Percentiles rank a stretch among this genome's conserved stretches.
Conservation (phyloP, 225 moss, liverwort and hornwort species). For the Thuidium tamariscinum region DNA sequence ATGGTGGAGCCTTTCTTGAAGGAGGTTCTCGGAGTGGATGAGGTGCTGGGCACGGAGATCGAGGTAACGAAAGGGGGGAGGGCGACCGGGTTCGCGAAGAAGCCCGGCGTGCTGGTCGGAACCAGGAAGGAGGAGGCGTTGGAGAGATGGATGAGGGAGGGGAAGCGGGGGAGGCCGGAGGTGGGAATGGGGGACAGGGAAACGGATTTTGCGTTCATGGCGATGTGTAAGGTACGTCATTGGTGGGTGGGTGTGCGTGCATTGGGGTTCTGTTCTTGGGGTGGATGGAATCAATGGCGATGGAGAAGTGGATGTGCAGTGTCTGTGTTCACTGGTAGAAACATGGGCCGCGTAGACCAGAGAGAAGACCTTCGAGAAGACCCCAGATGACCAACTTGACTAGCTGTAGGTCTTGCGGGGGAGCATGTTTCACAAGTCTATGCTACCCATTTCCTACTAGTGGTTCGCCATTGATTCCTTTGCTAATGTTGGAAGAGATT, state of each 20-base stretch:
- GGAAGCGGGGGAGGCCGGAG: conserved; percentile 5
- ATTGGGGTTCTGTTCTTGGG: not conserved
- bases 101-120: conserved; percentile 63
- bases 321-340: not conserved
- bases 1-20: conserved; percentile 79
- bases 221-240: conserved; percentile 35
- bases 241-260: not conserved
- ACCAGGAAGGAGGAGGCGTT: conserved; percentile 23
- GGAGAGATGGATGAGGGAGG: not conserved
- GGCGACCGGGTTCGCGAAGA: conserved; percentile 57
- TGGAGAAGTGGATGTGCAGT: not conserved
- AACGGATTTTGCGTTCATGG: conserved; percentile 52
- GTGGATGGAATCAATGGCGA: not conserved
- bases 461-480: not conserved
- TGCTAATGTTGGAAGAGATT: not conserved
- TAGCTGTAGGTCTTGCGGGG: not conserved
- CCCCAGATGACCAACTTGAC: not conserved
- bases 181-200: conserved; percentile 46
- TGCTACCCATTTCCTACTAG: too few relatives aligned
- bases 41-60: conserved; percentile 73
- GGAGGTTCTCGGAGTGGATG: conserved; percentile 57
- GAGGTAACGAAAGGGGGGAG: conserved; percentile 31
- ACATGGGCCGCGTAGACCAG: not conserved
- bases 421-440: not conserved
- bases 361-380: not conserved